These are phyloP conservation scores for Aspergillus felis DNA, from an alignment of 2,329 filamentous ascomycete genomes.

Conservation along the genomic window DNA sequence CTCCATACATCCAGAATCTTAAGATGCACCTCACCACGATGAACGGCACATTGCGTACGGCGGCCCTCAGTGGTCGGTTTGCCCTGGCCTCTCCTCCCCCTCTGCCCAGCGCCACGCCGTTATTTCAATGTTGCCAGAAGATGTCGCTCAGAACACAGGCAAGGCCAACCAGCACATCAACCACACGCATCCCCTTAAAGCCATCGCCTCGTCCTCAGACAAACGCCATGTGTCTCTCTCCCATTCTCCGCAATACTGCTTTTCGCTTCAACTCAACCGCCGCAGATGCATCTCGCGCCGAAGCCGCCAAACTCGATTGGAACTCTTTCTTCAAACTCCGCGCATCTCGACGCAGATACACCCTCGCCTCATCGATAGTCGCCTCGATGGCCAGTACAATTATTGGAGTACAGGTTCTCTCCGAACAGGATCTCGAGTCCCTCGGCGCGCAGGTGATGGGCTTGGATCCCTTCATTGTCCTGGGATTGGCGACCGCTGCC, in stretches of 20 bases:
- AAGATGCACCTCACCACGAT: slow-evolving; percentile 26
- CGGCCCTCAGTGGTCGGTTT: slow-evolving; percentile 26
- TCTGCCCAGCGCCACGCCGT: slow-evolving; percentile 14
- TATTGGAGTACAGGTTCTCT: slow-evolving; percentile 52
- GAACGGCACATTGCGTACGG: slow-evolving; percentile 31
- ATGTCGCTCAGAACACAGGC: slow-evolving; percentile 22
- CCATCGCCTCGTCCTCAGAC: slow-evolving; percentile 8
- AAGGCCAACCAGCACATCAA: slow-evolving; percentile 20
- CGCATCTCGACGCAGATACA: slow-evolving; percentile 77
- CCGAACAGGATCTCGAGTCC: slow-evolving; percentile 65
- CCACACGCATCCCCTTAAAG: slow-evolving; percentile 13
- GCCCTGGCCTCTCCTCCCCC: slow-evolving; percentile 22
- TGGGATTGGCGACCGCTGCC: slow-evolving; percentile 74
- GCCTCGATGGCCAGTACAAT: slow-evolving; percentile 61
- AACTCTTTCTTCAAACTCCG: slow-evolving; percentile 90
- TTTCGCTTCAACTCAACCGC: slow-evolving; percentile 28
- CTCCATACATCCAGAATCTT: slow-evolving; percentile 8
- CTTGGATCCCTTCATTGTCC: slow-evolving; percentile 79
- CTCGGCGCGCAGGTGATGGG: slow-evolving; percentile 66
- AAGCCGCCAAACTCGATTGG: slow-evolving; percentile 64
- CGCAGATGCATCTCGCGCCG: slow-evolving; percentile 25
- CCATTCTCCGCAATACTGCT: slow-evolving; percentile 5
- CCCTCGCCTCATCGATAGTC: slow-evolving; percentile 70
- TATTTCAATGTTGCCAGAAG: slow-evolving; percentile 15
- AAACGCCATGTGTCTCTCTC: slow-evolving; percentile 3